Percentiles rank a stretch among this genome's conserved stretches.
Evolutionary conservation across 73 alveolate genomes (phyloP).

Genomic region (Paramecium primaurelia): DNA sequence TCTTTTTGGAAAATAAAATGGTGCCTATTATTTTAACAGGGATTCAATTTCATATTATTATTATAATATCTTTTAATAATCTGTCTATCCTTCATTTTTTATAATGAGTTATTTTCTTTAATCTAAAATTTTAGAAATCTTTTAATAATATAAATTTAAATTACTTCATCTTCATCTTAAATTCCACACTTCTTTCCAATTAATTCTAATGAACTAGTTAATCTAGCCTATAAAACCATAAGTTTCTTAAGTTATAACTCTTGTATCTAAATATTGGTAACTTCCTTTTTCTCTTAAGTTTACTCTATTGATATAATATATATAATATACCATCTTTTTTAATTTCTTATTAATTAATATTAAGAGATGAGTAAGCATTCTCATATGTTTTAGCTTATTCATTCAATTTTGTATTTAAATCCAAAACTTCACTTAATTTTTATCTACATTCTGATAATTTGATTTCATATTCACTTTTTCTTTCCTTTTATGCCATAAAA

Average conservation of each 20-base stretch:
- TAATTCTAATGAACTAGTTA: background rate
- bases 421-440: background rate
- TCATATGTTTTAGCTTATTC: slow-evolving; percentile 16
- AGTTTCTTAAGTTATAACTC: background rate
- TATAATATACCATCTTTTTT: background rate
- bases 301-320: background rate
- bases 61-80: background rate
- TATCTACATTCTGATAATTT: background rate
- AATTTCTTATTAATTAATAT: background rate
- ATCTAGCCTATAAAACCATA: background rate
- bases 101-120: background rate
- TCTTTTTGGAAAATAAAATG: background rate
- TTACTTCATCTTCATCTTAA: background rate
- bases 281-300: background rate
- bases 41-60: background rate
- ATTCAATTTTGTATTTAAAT: background rate
- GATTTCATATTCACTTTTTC: slow-evolving; percentile 7
- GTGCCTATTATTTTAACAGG: background rate
- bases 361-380: background rate
- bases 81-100: background rate
- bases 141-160: background rate
- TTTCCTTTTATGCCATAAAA: background rate
- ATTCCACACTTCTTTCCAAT: background rate
- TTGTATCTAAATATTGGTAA: background rate
- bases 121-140: background rate